Conservation (phyloP, 257 asterid species). For the Henckelia pumila region DNA sequence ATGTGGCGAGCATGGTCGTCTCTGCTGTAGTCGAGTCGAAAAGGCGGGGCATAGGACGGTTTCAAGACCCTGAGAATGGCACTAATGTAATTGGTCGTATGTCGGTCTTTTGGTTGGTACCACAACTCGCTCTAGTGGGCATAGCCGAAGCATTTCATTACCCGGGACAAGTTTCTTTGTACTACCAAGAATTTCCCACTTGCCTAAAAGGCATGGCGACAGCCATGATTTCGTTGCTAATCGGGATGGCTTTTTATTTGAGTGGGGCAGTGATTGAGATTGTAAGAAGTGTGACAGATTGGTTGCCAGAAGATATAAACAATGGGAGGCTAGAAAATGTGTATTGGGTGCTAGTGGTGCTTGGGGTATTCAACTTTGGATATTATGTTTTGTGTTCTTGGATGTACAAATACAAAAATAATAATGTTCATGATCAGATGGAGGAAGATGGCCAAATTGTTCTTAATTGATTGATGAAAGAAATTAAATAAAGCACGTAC, state of each 20-base stretch:
- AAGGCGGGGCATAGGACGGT: conserved; percentile 12
- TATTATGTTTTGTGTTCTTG: not conserved
- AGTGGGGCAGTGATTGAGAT: not conserved
- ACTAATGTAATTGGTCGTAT: not conserved
- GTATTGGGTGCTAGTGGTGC: not conserved
- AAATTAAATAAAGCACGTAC: no score
- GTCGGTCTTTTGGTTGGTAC: conserved; percentile 50
- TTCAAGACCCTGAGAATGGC: no score
- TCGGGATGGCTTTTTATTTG: conserved; percentile 9
- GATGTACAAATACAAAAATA: not conserved
- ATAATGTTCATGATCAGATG: not conserved
- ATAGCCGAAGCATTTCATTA: conserved; percentile 46
- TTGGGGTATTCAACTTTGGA: no score
- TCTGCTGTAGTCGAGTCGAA: conserved; percentile 45
- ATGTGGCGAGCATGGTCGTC: conserved; percentile 43
- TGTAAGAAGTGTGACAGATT: not conserved
- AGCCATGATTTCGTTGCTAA: conserved; percentile 33
- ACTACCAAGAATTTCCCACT: conserved; percentile 37
- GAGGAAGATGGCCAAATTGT: no score
- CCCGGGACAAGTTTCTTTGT: conserved; percentile 39
- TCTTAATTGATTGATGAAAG: no score
- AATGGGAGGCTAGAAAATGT: not conserved
- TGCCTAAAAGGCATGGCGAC: conserved; percentile 35
- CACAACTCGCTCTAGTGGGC: conserved; percentile 31
- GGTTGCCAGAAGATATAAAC: not conserved